Base-by-base conservation (phyloP, 129 eudicot genomes). In the Ambrosia trifida region DNA sequence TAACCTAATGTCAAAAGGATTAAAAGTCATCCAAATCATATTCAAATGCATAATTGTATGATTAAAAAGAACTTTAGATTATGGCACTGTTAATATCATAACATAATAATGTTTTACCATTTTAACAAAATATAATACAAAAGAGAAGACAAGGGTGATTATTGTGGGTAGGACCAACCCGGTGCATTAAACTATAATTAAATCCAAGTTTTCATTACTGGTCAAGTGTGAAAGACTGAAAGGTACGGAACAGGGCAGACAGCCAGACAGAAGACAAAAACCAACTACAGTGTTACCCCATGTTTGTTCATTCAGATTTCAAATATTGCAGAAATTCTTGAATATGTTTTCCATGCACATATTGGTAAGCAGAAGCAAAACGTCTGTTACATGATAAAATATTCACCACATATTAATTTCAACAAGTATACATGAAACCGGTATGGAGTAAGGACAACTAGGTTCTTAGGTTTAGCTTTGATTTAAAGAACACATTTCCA, bases 361-460 rank as follows among this genome's bases (percentile, higher is more conserved):
- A 82, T 47, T 46, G 85, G 90, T 53, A 81, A 77, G 91, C 88
- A 80, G 81, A 86, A 66, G 80, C 81, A 78, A 74, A 59, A 67
- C 12, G 69, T 66, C 87, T 85, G 90, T 79, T 75, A 66, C 82
- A 85, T 63, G 38, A 70, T 69, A 75, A 57, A 68, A 73, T 53
- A 73, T 73, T 62, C 36, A 50, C 6, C 9, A 31, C 2, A 19
- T 51, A 78, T 40, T 18, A 64, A 63, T 17, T 70, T 46, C 69
- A 7, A 78, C n/a, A 18, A 30, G 64, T 70, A 57, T 52, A 49
- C 50, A 63, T 44, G 43, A 65, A 77, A 33, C 16, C 20, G 8
- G 11, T 36, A n/a, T 5, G 33, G 16, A 41, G 11, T 36, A n/a
- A 10, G 33, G 16, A 41, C 57, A 14, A 53, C 53, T 20, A 18